phyloP scores from a whole-genome alignment of 2,329 filamentous ascomycete species.

The Aspergillus pseudonomiae region DNA sequence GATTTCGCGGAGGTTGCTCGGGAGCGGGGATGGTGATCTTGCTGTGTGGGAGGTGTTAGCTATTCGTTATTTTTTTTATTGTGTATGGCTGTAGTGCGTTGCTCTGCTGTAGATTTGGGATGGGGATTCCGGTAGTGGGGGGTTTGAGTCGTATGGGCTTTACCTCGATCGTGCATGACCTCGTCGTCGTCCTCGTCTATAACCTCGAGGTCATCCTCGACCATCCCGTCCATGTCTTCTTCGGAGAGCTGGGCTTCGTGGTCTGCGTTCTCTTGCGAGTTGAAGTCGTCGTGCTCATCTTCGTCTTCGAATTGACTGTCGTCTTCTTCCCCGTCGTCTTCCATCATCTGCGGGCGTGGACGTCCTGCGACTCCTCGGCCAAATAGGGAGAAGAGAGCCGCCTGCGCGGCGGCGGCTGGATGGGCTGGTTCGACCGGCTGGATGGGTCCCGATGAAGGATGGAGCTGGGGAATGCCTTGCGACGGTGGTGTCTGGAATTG shows the following conservation, averaged over 20 bases:
- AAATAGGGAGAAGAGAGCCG: conserved; percentile 27
- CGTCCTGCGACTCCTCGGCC: conserved; percentile 17
- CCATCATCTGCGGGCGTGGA: conserved; percentile 15
- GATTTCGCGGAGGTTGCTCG: conserved; percentile 60
- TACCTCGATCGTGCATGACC: conserved; percentile 41
- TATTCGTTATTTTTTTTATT: not conserved
- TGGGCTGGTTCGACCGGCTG: conserved; percentile 26
- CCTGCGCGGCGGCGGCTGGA: conserved; percentile 23
- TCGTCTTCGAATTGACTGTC: conserved; percentile 23
- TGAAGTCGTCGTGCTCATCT: conserved; percentile 12
- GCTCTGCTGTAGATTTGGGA: too few relatives aligned
- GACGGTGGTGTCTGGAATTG: conserved; percentile 40
- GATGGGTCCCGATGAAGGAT: conserved; percentile 31
- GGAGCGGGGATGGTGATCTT: conserved; percentile 40
- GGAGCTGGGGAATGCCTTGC: conserved; percentile 30
- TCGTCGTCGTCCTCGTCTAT: conserved; percentile 37
- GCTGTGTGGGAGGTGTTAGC: conserved; percentile 24
- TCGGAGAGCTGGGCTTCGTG: conserved; percentile 25
- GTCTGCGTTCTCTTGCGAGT: conserved; percentile 4
- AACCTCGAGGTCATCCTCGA: conserved; percentile 23
- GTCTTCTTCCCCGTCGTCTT: conserved; percentile 23
- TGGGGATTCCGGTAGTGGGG: too few relatives aligned
- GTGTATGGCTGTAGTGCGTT: too few relatives aligned
- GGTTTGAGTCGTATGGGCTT: too few relatives aligned
- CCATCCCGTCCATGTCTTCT: conserved; percentile 22